Base-by-base conservation (phyloP, 192 early-diverging fungal species). In the Coemansia sp. region DNA sequence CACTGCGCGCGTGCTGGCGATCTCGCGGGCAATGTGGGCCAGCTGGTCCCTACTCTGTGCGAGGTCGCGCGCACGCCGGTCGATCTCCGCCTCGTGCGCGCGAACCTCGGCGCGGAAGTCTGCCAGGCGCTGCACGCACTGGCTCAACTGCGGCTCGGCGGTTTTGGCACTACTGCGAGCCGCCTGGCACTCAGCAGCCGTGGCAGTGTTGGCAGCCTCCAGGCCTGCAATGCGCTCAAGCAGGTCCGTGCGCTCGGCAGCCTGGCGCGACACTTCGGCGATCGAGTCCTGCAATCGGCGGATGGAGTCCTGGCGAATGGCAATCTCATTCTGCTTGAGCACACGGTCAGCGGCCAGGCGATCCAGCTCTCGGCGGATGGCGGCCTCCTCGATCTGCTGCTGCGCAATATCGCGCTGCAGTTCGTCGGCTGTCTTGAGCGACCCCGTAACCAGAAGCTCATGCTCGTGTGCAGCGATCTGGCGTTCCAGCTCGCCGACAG, bases 381-480 rank as follows among this genome's bases (percentile, higher is more conserved):
- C 39, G 12, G 63, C 67, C 44, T 83, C 65, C 11, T 76, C 63
- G 0, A 39, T 19, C 52, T 83, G 78, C 6, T 85, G 58, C 1
- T 43, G 36, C 4, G 81, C 77, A 8, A 86, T 66, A 41, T 92
- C 87, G 9, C 60, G 66, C 62, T 89, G 87, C 33, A 85, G 77
- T 22, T 94, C 88, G 4, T 87, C 85, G 19, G 84, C 58, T 4
- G 89, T 91, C 60, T 85, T 85, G 11, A 74, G 80, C 1, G 88
- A 88, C 0, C 87, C 88, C 1, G 87, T 65, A 0, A 60, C 56
- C 12, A 53, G 54, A 12, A 93, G 76, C 26, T 90, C 91, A 11
- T 64, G 56, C 27, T 77, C 62, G 0, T 87, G 60, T 0, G 54
- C n/a, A 22, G 60, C 61, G 18, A 92, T 74, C 21, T 88, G 87